Evolutionary conservation across 2,329 filamentous ascomycete species (phyloP), one percentile per base, ranked within the genome.

Genomic region (Botrytis paeoniae): DNA sequence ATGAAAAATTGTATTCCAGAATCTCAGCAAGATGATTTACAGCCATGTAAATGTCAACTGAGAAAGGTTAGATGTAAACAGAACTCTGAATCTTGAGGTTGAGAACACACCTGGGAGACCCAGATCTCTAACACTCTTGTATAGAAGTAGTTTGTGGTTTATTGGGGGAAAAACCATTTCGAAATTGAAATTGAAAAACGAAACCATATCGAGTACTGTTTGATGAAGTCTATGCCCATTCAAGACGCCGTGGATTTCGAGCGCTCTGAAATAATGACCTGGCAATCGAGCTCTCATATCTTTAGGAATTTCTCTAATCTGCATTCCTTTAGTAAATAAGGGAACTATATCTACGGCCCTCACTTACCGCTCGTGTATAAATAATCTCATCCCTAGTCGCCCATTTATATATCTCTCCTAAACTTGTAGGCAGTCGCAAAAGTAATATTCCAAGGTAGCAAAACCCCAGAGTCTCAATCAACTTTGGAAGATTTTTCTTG

Each of bases 391-490:
- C 90, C 73, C 84, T 84, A 65, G 86, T 87, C 25, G 88, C 89
- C 90, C 93, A 97, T 62, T 85, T 84, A 71, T 86, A 86, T 20
- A 98, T 82, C 76, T 97, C 93, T 18, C 89, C 91, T 12, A 95
- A 84, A 35, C 90, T 89, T n/a, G 93, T 85, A 0, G 95, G 94
- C 72, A 96, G 85, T 72, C 92, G 89, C 77, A 97, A 85, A 39
- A 97, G 84, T 63, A 96, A 79, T 54, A 89, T 89, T 1, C 89
- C 95, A 48, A 98, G 82, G 82, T 98, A 98, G 79, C 93, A 94
- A 18, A 97, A 81, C 1, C 86, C 90, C 70, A 98, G 82, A 0
- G 91, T 92, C 77, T 97, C 95, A 60, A 93, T 83, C 51, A 97
- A 83, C 69, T 84, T 89, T 1, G 95, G 94, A 77, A 89, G 79